A percentile compares a stretch with the other conserved stretches of the same genome.
Evolutionary conservation across 1,284 basidiomycete genomes (phyloP).

Genomic region (Pseudozyma tsukubaensis): DNA sequence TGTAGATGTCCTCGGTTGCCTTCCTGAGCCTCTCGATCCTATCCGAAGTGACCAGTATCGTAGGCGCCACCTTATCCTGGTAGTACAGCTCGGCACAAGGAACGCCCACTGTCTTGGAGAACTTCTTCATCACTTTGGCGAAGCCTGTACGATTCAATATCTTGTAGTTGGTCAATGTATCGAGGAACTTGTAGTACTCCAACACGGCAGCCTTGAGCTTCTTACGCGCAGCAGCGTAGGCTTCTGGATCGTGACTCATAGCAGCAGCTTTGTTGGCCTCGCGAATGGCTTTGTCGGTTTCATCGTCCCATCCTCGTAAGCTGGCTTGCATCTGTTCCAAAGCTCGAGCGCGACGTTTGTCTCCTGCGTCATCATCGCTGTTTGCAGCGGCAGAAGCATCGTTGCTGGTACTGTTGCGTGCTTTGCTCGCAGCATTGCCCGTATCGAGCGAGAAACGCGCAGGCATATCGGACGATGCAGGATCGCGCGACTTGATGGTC

Average conservation of each 20-base stretch:
- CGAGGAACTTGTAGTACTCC: conserved; percentile 83
- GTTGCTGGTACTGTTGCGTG: conserved; percentile 16
- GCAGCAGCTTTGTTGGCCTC: conserved; percentile 58
- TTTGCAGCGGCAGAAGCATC: conserved; percentile 6
- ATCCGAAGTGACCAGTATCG: conserved; percentile 72
- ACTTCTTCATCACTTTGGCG: conserved; percentile 88
- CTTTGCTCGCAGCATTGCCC: too few relatives aligned
- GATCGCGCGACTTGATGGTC: neutral
- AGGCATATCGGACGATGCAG: neutral
- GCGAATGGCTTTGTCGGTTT: conserved; percentile 46
- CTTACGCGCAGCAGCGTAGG: conserved; percentile 84
- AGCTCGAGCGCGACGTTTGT: conserved; percentile 54
- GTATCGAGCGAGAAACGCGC: conserved; percentile 8
- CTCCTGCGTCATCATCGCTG: conserved; percentile 56
- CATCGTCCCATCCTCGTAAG: conserved; percentile 43
- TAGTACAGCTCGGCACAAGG: conserved; percentile 77
- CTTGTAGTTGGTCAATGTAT: conserved; percentile 81
- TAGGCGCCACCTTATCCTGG: conserved; percentile 76
- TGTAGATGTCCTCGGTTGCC: conserved; percentile 70
- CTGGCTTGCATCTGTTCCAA: conserved; percentile 53
- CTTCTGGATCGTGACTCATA: conserved; percentile 76
- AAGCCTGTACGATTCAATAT: conserved; percentile 86
- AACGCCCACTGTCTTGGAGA: conserved; percentile 84
- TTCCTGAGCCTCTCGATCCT: conserved; percentile 77
- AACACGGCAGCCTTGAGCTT: conserved; percentile 82